Conservation (phyloP, 2,329 filamentous ascomycete genomes). For the Talaromyces amestolkiae region DNA sequence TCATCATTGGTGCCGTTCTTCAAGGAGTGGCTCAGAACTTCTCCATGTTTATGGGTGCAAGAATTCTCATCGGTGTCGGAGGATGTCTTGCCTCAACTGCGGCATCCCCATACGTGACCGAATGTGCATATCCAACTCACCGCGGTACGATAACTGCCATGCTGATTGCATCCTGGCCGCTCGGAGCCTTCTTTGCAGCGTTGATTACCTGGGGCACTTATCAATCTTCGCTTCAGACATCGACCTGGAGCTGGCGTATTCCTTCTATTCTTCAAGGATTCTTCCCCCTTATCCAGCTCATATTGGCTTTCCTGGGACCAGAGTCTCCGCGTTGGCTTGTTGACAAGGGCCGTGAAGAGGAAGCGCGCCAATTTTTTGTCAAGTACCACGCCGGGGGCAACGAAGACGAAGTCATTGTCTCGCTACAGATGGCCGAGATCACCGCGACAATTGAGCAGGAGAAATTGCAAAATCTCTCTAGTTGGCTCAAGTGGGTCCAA, state of each 20-base stretch:
- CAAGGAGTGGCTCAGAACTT: conserved; percentile 5
- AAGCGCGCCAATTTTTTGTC: not conserved
- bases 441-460: not conserved
- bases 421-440: not conserved
- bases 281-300: conserved; percentile 20
- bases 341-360: not conserved
- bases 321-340: not conserved
- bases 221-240: conserved; percentile 32
- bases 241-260: conserved; percentile 48
- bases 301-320: not conserved
- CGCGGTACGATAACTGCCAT: conserved; percentile 58
- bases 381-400: not conserved
- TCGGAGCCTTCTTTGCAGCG: conserved; percentile 30
- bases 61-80: conserved; percentile 62
- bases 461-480: not conserved
- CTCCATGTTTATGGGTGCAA: conserved; percentile 60
- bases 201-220: conserved; percentile 25
- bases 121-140: conserved; percentile 61
- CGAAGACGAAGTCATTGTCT: not conserved
- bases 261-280: conserved; percentile 47
- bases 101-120: conserved; percentile 58
- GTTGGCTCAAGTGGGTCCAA: not conserved
- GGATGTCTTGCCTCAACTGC: conserved; percentile 60
- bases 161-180: conserved; percentile 53
- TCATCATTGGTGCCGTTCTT: not conserved